phyloP scores from a whole-genome alignment of 163 green algal species.

The Volvox carteri region DNA sequence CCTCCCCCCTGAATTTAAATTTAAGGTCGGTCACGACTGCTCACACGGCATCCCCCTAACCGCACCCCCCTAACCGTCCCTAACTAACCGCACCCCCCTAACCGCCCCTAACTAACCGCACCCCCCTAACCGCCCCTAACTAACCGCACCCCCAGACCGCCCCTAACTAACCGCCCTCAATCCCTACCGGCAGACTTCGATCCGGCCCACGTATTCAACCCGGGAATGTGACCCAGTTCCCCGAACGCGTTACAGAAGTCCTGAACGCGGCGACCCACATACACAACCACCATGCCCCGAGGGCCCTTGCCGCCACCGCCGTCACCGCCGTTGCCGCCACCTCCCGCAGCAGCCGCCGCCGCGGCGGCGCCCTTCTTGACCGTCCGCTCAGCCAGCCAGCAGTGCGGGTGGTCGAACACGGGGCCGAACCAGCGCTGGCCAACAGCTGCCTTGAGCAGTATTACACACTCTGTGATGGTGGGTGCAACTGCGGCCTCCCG shows the following conservation, averaged over 20 bases:
- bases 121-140: too few species aligned
- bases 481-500: neutral
- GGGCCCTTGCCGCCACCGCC: conserved; percentile 23
- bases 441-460: conserved; percentile 54
- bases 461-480: conserved; percentile 3
- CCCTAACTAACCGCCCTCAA: neutral
- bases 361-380: conserved; percentile 32
- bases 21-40: too few species aligned
- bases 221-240: conserved; percentile 51
- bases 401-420: conserved; percentile 49
- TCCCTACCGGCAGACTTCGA: neutral
- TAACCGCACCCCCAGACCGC: neutral
- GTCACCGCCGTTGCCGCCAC: neutral
- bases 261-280: conserved; percentile 33
- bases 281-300: conserved; percentile 54
- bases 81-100: too few species aligned
- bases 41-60: too few species aligned
- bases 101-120: too few species aligned
- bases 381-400: conserved; percentile 36
- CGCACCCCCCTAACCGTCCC: too few species aligned
- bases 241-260: conserved; percentile 32
- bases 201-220: conserved; percentile 23
- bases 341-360: neutral
- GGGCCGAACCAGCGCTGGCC: conserved; percentile 45
- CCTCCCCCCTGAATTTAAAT: too few species aligned